A percentile compares a stretch with the other conserved stretches of the same genome.
Conservation (phyloP, 371 early-diverging fungal genomes). For the Umbelopsis sp. region DNA sequence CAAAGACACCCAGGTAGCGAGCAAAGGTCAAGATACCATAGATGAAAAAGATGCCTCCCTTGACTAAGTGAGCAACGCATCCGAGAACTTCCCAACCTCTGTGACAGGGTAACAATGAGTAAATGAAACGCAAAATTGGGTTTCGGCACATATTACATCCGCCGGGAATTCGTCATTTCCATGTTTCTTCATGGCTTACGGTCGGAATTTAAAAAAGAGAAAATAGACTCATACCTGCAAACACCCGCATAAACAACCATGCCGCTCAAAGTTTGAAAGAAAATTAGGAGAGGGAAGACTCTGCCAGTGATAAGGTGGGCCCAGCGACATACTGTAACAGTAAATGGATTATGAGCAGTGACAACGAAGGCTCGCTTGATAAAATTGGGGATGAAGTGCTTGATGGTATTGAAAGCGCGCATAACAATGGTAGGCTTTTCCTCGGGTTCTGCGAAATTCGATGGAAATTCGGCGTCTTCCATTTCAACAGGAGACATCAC, state of each 20-base stretch:
- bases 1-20: slow-evolving; percentile 53
- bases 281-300: slow-evolving; percentile 44
- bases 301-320: slow-evolving; percentile 46
- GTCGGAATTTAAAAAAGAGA: background rate
- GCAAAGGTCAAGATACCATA: slow-evolving; percentile 51
- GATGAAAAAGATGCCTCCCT: slow-evolving; percentile 55
- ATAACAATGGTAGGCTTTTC: slow-evolving; percentile 34
- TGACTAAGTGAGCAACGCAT: slow-evolving; percentile 55
- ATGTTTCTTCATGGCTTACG: background rate
- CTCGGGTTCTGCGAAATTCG: slow-evolving; percentile 13
- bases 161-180: background rate
- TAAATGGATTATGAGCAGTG: slow-evolving; percentile 47
- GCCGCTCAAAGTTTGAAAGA: slow-evolving; percentile 51
- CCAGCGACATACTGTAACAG: slow-evolving; percentile 43
- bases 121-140: background rate
- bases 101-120: background rate
- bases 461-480: slow-evolving; percentile 23
- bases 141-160: background rate
- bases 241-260: slow-evolving; percentile 54
- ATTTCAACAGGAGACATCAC: slow-evolving; percentile 27
- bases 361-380: slow-evolving; percentile 40
- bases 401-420: slow-evolving; percentile 30
- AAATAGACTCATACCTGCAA: slow-evolving; percentile 35
- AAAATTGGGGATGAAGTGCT: slow-evolving; percentile 39
- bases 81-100: slow-evolving; percentile 48